phyloP scores from a whole-genome alignment of 208 protist species.

The Trypanosoma grayi region DNA sequence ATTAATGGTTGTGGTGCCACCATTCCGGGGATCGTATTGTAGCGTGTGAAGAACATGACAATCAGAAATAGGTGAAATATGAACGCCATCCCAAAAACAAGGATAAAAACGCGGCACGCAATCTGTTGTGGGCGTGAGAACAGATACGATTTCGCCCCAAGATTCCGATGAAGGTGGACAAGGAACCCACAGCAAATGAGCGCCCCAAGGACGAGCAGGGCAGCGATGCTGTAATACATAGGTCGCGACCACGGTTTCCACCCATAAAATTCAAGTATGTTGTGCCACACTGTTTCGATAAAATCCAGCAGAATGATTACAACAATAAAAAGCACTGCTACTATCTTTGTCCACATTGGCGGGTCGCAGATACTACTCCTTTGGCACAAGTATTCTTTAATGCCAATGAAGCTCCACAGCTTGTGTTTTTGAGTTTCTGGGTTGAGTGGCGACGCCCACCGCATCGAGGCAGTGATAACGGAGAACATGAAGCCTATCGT shows the following conservation, averaged over 20 bases:
- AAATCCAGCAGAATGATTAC: constrained; percentile 53
- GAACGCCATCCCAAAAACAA: constrained; percentile 56
- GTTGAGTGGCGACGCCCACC: constrained; percentile 26
- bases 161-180: constrained; percentile 55
- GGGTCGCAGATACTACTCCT: constrained; percentile 73
- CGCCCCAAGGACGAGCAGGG: constrained; percentile 42
- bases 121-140: constrained; percentile 84
- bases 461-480: constrained; percentile 81
- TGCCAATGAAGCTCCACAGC: constrained; percentile 7
- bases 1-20: constrained; percentile 46
- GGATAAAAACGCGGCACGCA: constrained; percentile 70
- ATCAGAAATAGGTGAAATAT: constrained; percentile 49
- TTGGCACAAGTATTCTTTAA: constrained; percentile 13
- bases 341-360: constrained; percentile 73
- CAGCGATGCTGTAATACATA: constrained; percentile 34
- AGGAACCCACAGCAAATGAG: constrained; percentile 58
- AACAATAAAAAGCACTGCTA: constrained; percentile 41
- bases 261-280: constrained; percentile 21
- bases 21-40: constrained; percentile 26
- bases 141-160: constrained; percentile 82
- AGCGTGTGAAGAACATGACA: constrained; percentile 35
- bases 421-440: constrained; percentile 6
- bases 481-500: constrained; percentile 76
- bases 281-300: constrained; percentile 21
- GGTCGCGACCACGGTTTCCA: constrained; percentile 1